These are phyloP conservation scores for Verruconis gallopava DNA, from an alignment of 2,329 filamentous ascomycete genomes.

Conservation along the genomic window DNA sequence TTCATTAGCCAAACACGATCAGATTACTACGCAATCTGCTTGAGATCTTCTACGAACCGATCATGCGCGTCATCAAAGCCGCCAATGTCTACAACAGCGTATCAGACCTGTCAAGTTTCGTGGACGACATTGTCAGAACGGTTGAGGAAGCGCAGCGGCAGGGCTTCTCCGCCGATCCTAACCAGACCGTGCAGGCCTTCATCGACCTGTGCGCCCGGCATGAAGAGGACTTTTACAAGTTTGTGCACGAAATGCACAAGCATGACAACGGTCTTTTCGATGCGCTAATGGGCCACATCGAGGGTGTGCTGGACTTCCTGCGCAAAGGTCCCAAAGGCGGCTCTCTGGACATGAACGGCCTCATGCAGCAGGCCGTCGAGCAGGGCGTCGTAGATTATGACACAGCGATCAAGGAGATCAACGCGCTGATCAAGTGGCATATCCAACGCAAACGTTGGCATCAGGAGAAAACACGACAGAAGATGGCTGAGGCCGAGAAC, in stretches of 20 bases:
- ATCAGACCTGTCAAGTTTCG: conserved; percentile 86
- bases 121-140: conserved; percentile 83
- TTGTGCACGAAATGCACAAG: conserved; percentile 92
- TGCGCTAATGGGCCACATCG: conserved; percentile 93
- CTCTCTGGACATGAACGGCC: conserved; percentile 83
- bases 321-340: conserved; percentile 66
- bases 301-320: conserved; percentile 87
- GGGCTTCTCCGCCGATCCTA: conserved; percentile 88
- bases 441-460: conserved; percentile 96
- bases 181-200: conserved; percentile 95
- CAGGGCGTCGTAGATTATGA: conserved; percentile 55
- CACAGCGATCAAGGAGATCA: conserved; percentile 65
- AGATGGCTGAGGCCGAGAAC: conserved; percentile 81
- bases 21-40: conserved; percentile 92
- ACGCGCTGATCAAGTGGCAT: conserved; percentile 83
- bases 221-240: conserved; percentile 97
- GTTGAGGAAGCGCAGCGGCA: conserved; percentile 54
- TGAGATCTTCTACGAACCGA: conserved; percentile 96
- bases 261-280: conserved; percentile 96
- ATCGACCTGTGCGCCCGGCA: conserved; percentile 93
- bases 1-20: conserved; percentile 63
- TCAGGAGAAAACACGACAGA: conserved; percentile 91
- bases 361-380: conserved; percentile 70
- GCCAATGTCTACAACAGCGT: conserved; percentile 97
- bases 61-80: conserved; percentile 95